phyloP scores from a whole-genome alignment of 192 early-diverging fungal species.

The Phycomyces blakesleeanus region DNA sequence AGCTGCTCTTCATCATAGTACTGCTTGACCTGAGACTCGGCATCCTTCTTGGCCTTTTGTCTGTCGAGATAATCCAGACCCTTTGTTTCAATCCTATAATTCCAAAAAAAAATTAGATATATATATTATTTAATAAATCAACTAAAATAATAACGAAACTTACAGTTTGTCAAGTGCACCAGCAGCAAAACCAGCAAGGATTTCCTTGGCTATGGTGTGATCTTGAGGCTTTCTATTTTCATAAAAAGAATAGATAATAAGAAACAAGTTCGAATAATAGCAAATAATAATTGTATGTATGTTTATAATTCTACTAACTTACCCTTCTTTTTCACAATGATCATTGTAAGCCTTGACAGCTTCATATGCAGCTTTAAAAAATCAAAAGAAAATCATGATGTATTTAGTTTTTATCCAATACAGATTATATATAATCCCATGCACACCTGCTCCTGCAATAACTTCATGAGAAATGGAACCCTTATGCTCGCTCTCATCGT shows the following conservation, averaged over 20 bases:
- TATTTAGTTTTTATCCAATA: too few relatives aligned
- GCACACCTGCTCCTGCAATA: slow-evolving; percentile 17
- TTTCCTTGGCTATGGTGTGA: slow-evolving; percentile 38
- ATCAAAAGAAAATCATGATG: neutral
- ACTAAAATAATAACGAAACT: too few relatives aligned
- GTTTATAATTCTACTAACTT: neutral
- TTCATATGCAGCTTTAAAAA: slow-evolving; percentile 16
- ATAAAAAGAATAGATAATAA: too few relatives aligned
- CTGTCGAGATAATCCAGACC: slow-evolving; percentile 44
- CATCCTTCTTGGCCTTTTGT: slow-evolving; percentile 45
- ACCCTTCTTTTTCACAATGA: slow-evolving; percentile 24
- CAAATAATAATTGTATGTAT: too few relatives aligned
- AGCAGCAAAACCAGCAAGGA: slow-evolving; percentile 36
- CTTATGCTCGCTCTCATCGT: neutral
- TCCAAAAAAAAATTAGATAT: too few relatives aligned
- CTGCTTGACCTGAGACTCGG: slow-evolving; percentile 31
- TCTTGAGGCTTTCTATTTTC: slow-evolving; percentile 19
- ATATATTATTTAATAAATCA: too few relatives aligned
- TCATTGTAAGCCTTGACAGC: slow-evolving; percentile 32
- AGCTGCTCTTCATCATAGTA: slow-evolving; percentile 26
- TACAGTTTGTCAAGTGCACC: slow-evolving; percentile 36
- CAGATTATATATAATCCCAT: neutral
- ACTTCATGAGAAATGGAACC: neutral
- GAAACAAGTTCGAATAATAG: too few relatives aligned
- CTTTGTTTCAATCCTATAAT: slow-evolving; percentile 37